Evolutionary conservation across 2,329 filamentous ascomycete species (phyloP).

Genomic region (Botrytis medusae): DNA sequence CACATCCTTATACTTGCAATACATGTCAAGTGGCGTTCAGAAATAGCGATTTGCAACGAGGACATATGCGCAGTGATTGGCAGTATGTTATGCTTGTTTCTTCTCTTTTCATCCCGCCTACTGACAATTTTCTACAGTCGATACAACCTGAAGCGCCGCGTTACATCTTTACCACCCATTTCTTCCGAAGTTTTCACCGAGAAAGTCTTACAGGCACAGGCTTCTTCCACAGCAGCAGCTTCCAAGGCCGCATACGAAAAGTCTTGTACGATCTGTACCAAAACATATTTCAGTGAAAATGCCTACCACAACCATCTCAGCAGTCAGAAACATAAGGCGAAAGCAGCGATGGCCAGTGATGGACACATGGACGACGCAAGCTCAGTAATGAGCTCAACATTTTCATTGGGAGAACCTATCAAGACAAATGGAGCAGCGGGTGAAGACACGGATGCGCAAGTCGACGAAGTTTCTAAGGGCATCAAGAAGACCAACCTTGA

Average conservation of each 20-base stretch:
- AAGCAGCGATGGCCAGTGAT: constrained; percentile 50
- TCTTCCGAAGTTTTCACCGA: constrained; percentile 92
- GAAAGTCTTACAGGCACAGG: constrained; percentile 90
- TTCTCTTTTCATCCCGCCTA: constrained; percentile 19
- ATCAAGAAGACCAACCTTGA: constrained; percentile 64
- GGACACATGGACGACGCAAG: constrained; percentile 63
- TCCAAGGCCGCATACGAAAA: constrained; percentile 88
- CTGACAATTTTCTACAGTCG: constrained; percentile 55
- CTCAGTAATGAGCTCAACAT: constrained; percentile 86
- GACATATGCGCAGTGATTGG: constrained; percentile 98
- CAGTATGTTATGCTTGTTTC: constrained; percentile 70
- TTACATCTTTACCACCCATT: constrained; percentile 86
- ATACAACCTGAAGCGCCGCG: constrained; percentile 93
- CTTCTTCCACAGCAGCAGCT: constrained; percentile 77
- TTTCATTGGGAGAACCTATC: constrained; percentile 77
- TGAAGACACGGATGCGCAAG: constrained; percentile 70
- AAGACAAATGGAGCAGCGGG: constrained; percentile 54
- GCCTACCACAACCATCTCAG: constrained; percentile 89
- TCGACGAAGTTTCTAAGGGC: constrained; percentile 73
- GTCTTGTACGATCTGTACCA: constrained; percentile 76
- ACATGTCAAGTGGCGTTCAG: constrained; percentile 97
- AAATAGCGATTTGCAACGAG: constrained; percentile 87
- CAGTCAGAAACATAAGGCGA: constrained; percentile 84
- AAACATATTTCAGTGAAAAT: constrained; percentile 95
- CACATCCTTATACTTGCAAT: constrained; percentile 96